Evolutionary conservation across 257 asterid species (phyloP).

Genomic region (Rhazya stricta): DNA sequence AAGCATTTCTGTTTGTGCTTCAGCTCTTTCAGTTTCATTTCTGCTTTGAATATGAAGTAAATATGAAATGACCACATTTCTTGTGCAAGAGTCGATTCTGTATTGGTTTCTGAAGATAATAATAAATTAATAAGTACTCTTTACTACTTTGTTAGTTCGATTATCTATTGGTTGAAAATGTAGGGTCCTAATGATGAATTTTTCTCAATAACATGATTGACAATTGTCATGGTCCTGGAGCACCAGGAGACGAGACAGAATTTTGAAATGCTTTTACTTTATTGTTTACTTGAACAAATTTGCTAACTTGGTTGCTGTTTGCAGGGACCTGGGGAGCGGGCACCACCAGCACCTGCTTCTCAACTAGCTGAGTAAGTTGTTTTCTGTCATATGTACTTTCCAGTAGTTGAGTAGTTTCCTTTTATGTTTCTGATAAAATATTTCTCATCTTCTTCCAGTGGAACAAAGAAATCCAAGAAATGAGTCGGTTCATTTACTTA

Average conservation of each 20-base stretch:
- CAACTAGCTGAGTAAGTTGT: constrained; percentile 9
- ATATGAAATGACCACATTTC: background rate
- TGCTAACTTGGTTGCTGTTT: background rate
- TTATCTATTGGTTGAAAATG: background rate
- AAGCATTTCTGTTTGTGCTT: background rate
- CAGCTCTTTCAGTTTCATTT: too few relatives aligned
- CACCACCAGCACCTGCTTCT: constrained; percentile 13
- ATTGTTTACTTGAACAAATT: background rate
- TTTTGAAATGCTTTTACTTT: background rate
- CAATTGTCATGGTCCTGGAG: background rate
- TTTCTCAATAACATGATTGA: background rate
- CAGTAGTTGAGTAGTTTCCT: background rate
- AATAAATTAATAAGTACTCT: too few relatives aligned
- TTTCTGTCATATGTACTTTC: background rate
- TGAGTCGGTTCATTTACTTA: background rate
- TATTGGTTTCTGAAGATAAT: background rate
- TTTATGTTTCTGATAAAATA: background rate
- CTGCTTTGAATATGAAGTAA: too few relatives aligned
- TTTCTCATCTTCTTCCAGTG: constrained; percentile 11
- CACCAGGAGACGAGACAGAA: background rate
- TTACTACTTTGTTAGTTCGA: too few relatives aligned
- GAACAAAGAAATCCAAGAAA: constrained; percentile 17
- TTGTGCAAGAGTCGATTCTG: background rate
- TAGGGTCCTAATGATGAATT: background rate
- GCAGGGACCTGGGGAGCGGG: constrained; percentile 18